Conservation (phyloP, 2,329 filamentous ascomycete genomes). For the Alternaria infectoria region DNA sequence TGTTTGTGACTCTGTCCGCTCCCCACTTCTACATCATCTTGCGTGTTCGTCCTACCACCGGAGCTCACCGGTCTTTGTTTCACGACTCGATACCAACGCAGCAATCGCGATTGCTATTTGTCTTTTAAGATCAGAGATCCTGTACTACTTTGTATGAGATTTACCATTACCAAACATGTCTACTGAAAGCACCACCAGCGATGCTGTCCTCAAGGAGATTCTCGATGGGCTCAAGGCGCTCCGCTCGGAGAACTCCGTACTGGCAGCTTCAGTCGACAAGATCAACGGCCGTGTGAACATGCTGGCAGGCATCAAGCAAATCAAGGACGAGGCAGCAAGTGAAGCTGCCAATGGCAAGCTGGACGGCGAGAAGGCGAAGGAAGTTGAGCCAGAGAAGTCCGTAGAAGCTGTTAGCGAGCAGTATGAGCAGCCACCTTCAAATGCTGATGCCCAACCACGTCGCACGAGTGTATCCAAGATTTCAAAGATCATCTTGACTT, state of each 20-base stretch:
- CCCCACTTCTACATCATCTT: constrained; percentile 1
- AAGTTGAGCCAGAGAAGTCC: constrained; percentile 40
- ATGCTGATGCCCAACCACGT: constrained; percentile 43
- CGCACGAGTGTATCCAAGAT: constrained; percentile 55
- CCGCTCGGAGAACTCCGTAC: constrained; percentile 61
- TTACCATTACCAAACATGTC: constrained; percentile 33
- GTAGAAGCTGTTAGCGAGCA: constrained; percentile 49
- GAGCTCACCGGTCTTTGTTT: constrained; percentile 18
- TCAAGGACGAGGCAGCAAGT: constrained; percentile 57
- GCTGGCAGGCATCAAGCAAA: constrained; percentile 63
- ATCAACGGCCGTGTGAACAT: constrained; percentile 69
- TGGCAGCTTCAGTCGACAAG: constrained; percentile 63
- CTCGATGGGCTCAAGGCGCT: constrained; percentile 62
- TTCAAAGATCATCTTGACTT: constrained; percentile 73
- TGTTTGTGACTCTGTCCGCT: constrained; percentile 10
- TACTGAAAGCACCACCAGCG: constrained; percentile 36
- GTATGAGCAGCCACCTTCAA: constrained; percentile 46
- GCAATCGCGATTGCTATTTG: not conserved
- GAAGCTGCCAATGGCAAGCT: constrained; percentile 30
- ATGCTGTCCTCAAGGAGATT: constrained; percentile 60
- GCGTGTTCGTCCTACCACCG: constrained; percentile 6
- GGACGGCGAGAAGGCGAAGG: constrained; percentile 38
- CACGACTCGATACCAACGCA: constrained; percentile 11
- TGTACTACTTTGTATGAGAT: not conserved
- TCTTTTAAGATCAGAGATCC: not conserved